A percentile compares a stretch with the other conserved stretches of the same genome.
These are phyloP conservation scores for Rubroshorea leprosula DNA, from an alignment of 345 rosid genomes.

Conservation along the genomic window DNA sequence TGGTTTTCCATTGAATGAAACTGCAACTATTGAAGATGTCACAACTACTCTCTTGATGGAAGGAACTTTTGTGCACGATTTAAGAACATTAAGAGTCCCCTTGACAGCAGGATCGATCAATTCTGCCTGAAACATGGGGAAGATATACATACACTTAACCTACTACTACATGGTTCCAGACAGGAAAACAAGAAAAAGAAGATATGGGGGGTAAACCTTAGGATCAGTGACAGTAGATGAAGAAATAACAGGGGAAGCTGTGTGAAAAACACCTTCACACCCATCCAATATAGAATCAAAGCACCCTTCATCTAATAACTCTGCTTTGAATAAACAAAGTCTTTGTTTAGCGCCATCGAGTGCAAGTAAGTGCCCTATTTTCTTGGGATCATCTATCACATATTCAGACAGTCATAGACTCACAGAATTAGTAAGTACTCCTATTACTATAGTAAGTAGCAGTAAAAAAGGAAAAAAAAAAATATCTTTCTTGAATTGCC, in stretches of 20 bases:
- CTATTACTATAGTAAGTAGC: too few relatives aligned
- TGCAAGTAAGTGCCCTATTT: conserved; percentile 24
- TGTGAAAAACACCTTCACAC: conserved; percentile 33
- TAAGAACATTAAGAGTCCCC: conserved; percentile 15
- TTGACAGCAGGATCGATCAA: conserved; percentile 22
- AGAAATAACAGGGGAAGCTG: not conserved
- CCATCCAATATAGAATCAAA: conserved; percentile 29
- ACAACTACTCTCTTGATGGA: conserved; percentile 29
- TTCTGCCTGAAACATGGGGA: conserved; percentile 12
- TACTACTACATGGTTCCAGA: too few relatives aligned
- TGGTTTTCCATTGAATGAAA: conserved; percentile 16
- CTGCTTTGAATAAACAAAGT: conserved; percentile 27
- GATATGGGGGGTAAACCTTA: too few relatives aligned
- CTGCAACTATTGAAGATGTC: conserved; percentile 31
- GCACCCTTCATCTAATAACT: conserved; percentile 28
- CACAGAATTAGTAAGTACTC: too few relatives aligned
- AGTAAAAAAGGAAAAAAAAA: too few relatives aligned
- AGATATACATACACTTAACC: too few relatives aligned
- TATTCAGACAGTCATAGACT: not conserved
- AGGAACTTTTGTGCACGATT: conserved; percentile 24
- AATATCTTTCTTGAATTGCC: too few relatives aligned
- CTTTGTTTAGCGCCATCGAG: conserved; percentile 40
- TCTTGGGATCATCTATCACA: conserved; percentile 24
- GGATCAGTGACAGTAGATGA: not conserved
- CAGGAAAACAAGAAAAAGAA: too few relatives aligned